Evolutionary conservation across 495 filamentous ascomycete species (phyloP).

Genomic region (Hyphodiscus hymeniophilus): DNA sequence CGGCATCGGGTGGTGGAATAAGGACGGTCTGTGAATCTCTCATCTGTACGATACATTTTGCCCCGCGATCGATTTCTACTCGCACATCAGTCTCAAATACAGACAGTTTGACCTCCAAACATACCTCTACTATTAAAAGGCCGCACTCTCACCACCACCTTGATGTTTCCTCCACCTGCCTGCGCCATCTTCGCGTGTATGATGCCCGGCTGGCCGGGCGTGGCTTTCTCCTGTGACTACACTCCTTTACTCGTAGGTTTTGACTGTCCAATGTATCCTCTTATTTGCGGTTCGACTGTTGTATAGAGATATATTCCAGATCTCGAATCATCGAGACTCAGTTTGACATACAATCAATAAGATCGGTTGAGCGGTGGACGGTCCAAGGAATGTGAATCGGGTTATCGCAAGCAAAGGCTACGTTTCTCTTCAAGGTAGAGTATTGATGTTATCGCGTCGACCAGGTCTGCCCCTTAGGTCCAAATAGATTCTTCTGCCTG

Average conservation of each 20-base stretch:
- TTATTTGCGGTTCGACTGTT: slow-evolving; percentile 1
- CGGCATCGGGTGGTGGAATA: slow-evolving; percentile 59
- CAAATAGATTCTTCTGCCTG: neutral
- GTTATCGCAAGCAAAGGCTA: neutral
- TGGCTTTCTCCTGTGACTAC: neutral
- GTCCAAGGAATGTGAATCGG: neutral
- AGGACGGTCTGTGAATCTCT: slow-evolving; percentile 85
- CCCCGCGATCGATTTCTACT: slow-evolving; percentile 74
- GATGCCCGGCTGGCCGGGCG: slow-evolving; percentile 2
- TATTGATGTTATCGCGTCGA: no score
- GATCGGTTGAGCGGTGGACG: neutral
- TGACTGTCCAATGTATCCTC: neutral
- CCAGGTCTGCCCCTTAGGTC: neutral
- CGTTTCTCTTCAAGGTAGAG: neutral
- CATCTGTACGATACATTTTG: slow-evolving; percentile 99
- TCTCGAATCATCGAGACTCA: neutral
- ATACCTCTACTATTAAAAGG: slow-evolving; percentile 91
- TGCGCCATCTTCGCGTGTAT: slow-evolving; percentile 19
- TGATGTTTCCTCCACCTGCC: slow-evolving; percentile 88
- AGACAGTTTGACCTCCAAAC: slow-evolving; percentile 18
- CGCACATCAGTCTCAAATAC: neutral
- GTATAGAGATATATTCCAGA: neutral
- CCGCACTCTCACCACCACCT: slow-evolving; percentile 94
- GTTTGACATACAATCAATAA: neutral
- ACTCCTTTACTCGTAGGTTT: neutral